Conservation (phyloP, 805 yeast species). For the Cyberlindnera mississippiensis region DNA sequence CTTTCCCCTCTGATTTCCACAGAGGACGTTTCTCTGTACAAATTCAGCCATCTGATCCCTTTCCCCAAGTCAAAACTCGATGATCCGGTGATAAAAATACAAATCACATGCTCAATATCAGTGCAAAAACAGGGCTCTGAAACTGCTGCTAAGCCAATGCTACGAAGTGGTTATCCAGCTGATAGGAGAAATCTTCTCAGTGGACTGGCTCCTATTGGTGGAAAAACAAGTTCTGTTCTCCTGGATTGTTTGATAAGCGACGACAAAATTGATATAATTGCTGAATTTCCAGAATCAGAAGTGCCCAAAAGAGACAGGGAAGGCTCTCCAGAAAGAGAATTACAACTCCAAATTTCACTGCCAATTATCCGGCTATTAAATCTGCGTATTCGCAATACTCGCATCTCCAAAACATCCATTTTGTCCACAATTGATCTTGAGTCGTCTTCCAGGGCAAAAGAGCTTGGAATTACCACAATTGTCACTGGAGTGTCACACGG, state of each 20-base stretch:
- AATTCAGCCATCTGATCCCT: slow-evolving; percentile 14
- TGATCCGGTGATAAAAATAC: slow-evolving; percentile 16
- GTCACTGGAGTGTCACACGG: slow-evolving; percentile 15
- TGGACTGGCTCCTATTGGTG: slow-evolving; percentile 13
- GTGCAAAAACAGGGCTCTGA: neutral
- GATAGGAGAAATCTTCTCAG: slow-evolving; percentile 21
- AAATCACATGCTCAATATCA: slow-evolving; percentile 3
- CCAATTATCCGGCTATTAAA: slow-evolving; percentile 38
- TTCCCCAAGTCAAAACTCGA: slow-evolving; percentile 24
- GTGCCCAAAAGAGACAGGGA: neutral
- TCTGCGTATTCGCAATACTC: slow-evolving; percentile 43
- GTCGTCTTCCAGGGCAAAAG: slow-evolving; percentile 38
- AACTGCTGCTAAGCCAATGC: neutral
- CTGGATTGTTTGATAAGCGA: slow-evolving; percentile 19
- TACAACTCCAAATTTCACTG: slow-evolving; percentile 6
- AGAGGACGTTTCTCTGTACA: slow-evolving; percentile 6
- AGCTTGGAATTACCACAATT: slow-evolving; percentile 14
- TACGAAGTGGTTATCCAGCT: slow-evolving; percentile 16
- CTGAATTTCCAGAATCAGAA: neutral
- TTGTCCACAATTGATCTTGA: slow-evolving; percentile 48
- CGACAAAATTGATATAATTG: slow-evolving; percentile 11
- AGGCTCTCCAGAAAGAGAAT: slow-evolving; percentile 1
- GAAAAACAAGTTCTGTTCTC: slow-evolving; percentile 6
- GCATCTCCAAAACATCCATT: slow-evolving; percentile 43
- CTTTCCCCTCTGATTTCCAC: neutral